A percentile compares a stretch with the other conserved stretches of the same genome.
Conservation (phyloP, 2,329 filamentous ascomycete genomes). For the Ceratocystis eucalypticola region DNA sequence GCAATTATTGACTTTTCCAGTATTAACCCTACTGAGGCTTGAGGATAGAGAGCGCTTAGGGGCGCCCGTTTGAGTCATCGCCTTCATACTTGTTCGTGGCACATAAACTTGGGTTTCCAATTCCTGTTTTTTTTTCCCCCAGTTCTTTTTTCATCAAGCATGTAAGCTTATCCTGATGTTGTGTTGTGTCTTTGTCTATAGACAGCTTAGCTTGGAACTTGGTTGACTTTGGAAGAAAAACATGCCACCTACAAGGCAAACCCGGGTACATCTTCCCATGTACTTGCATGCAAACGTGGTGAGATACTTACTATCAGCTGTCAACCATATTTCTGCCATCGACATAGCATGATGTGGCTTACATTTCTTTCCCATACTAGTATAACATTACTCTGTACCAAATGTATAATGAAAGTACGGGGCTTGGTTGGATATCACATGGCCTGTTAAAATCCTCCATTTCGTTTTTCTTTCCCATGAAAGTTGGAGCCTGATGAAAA, state of each 20-base stretch:
- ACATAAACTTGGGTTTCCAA: not conserved
- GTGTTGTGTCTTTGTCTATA: not conserved
- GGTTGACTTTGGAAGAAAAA: not conserved
- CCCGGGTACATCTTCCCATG: not conserved
- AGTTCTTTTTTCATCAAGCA: not conserved
- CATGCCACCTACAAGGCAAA: not conserved
- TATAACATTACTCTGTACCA: not conserved
- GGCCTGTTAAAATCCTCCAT: not conserved
- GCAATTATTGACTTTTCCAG: constrained; percentile 28
- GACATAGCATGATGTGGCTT: not conserved
- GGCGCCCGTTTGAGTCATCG: not conserved
- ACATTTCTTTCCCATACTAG: not conserved
- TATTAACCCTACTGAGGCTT: constrained; percentile 13
- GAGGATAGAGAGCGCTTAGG: not conserved
- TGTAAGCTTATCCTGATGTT: not conserved
- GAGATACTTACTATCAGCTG: not conserved
- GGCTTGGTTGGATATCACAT: not conserved
- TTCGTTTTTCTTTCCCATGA: not conserved
- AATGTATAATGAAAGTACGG: not conserved
- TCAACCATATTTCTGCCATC: not conserved
- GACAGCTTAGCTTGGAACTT: not conserved
- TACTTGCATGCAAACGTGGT: not conserved
- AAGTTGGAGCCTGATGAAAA: not conserved
- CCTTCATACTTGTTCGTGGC: too few relatives aligned
- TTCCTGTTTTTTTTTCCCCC: too few relatives aligned